Conservation (phyloP, 257 asterid species). For the Petunia secreta region DNA sequence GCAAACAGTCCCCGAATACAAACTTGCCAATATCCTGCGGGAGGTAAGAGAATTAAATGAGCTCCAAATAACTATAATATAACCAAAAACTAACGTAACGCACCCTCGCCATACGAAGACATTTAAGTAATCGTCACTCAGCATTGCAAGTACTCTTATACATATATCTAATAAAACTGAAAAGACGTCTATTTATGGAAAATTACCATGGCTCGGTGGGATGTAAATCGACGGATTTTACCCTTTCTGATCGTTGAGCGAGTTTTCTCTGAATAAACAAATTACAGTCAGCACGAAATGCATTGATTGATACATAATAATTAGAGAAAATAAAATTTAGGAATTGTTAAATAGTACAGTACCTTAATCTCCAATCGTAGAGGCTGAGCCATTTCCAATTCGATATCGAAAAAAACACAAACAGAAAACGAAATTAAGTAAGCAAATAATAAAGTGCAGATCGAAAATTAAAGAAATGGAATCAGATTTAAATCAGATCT, state of each 20-base stretch:
- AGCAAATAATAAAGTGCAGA: slow-evolving; percentile 32
- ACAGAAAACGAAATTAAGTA: slow-evolving; percentile 18
- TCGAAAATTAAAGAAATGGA: slow-evolving; percentile 27
- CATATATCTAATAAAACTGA: slow-evolving; percentile 12
- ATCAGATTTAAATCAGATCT: no score
- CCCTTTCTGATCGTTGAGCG: slow-evolving; percentile 57
- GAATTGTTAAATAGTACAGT: background rate
- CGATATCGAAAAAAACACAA: background rate
- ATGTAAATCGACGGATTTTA: slow-evolving; percentile 54
- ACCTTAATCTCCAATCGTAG: slow-evolving; percentile 59
- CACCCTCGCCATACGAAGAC: background rate
- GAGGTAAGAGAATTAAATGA: slow-evolving; percentile 4
- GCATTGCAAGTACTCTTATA: background rate
- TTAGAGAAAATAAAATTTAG: background rate
- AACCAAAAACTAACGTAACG: background rate
- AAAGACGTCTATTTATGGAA: background rate
- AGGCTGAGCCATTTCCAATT: slow-evolving; percentile 41
- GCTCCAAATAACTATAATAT: background rate
- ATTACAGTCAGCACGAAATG: slow-evolving; percentile 18
- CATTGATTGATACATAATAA: background rate
- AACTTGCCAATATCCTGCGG: slow-evolving; percentile 83
- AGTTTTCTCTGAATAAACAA: slow-evolving; percentile 55
- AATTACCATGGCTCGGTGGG: slow-evolving; percentile 58
- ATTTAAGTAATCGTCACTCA: background rate
- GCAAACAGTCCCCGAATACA: slow-evolving; percentile 90